A percentile compares a stretch with the other conserved stretches of the same genome.
phyloP scores from a whole-genome alignment of 371 early-diverging fungal genomes.

The Rhizopus sp. region DNA sequence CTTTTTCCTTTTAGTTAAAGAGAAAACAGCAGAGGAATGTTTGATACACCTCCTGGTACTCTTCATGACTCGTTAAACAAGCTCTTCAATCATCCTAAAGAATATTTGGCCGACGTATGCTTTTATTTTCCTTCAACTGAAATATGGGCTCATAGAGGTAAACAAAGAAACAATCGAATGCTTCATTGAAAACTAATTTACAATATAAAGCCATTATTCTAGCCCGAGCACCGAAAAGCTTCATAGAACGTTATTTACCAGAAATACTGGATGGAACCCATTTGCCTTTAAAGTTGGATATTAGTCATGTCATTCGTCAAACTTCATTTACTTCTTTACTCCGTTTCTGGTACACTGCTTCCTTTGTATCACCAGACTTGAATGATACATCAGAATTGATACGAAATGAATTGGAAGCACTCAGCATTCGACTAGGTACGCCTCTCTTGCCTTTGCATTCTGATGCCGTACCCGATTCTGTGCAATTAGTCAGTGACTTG shows the following conservation, averaged over 20 bases:
- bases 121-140: conserved; percentile 30
- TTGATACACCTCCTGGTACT: conserved; percentile 38
- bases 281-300: conserved; percentile 15
- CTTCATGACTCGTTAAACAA: conserved; percentile 32
- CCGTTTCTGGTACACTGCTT: conserved; percentile 50
- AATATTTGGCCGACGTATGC: conserved; percentile 47
- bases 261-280: conserved; percentile 9
- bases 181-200: neutral
- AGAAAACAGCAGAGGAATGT: conserved; percentile 21
- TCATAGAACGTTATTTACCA: conserved; percentile 21
- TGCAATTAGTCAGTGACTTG: conserved; percentile 32
- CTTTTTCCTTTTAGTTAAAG: neutral
- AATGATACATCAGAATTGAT: conserved; percentile 10
- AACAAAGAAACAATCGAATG: neutral
- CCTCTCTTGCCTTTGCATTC: conserved; percentile 20
- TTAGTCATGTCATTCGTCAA: conserved; percentile 24
- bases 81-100: conserved; percentile 35
- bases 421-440: conserved; percentile 18
- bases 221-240: conserved; percentile 20
- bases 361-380: conserved; percentile 25
- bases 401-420: conserved; percentile 9
- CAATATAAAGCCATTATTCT: conserved; percentile 20
- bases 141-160: conserved; percentile 51
- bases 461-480: conserved; percentile 18
- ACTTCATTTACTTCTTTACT: conserved; percentile 25